Evolutionary conservation across 352 stramenopile species (phyloP), one percentile per base, ranked within the genome.

Genomic region (Halophytophthora batemanensis): DNA sequence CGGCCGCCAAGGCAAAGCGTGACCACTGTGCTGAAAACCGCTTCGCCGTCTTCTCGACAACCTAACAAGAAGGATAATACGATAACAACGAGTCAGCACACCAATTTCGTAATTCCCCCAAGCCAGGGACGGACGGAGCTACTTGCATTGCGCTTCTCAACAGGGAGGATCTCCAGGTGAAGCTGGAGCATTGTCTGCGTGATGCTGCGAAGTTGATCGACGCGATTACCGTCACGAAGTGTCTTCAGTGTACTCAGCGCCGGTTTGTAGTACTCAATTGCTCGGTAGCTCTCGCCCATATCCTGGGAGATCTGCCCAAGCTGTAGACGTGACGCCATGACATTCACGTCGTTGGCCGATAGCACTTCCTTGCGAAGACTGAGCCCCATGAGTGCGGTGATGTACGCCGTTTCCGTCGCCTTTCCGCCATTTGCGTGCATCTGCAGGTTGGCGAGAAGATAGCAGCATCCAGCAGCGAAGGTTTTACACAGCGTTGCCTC

Each of bases 201-300:
- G 13, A 83, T 56, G 11, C 55, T 69, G 4, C 59, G 62, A 21
- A 83, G 62, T 29, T 75, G 58, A 19, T 60, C 50, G 1, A 71
- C 39, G 14, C 41, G 25, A n/a, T 67, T 47, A 17, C 70, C 61
- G 6, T 67, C 45, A 2, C 11, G 22, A 1, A 66, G 31, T 3
- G 54, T 52, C 14, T 77, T 85, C 7, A 83, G 44, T 18, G 57
- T 47, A 1, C 8, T 45, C 8, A 83, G 51, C 2, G 65, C 73
- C 23, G 58, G 49, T 11, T 65, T 67, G 17, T 76, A 81, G 58
- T 72, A 83, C 33, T 86, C 75, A 0, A 86, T 47, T 1, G 75
- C 77, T 39, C 80, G 72, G 23, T 75, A 86, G 7, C 40, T n/a
- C 25, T 90, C 80, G 4, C 56, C 71, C 3, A 90, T 28, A 12